These are phyloP conservation scores for Fonsecaea nubica DNA, from an alignment of 2,329 filamentous ascomycete species.

Conservation along the genomic window DNA sequence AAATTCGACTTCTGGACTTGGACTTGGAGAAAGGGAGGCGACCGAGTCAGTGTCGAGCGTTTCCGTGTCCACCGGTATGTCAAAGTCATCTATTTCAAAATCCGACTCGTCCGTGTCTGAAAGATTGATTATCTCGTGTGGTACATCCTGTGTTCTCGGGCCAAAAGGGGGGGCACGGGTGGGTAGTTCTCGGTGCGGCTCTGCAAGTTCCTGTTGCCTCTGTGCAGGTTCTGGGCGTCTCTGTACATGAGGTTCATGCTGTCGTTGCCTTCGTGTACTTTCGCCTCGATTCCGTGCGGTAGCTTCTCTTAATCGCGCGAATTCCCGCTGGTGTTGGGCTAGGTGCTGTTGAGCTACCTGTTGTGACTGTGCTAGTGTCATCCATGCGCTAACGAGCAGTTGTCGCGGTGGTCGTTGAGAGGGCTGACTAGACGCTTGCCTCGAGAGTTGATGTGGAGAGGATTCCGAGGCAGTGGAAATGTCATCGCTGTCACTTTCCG, in stretches of 20 bases:
- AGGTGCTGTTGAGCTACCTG: not conserved
- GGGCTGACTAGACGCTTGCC: not conserved
- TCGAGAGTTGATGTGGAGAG: slow-evolving; percentile 3
- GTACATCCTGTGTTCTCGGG: slow-evolving; percentile 15
- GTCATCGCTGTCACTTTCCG: slow-evolving; percentile 31
- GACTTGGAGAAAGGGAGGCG: slow-evolving; percentile 42
- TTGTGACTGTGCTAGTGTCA: not conserved
- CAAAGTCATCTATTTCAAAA: slow-evolving; percentile 33
- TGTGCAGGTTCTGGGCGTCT: not conserved
- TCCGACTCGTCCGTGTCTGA: slow-evolving; percentile 55
- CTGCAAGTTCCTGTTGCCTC: not conserved
- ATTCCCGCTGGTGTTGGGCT: not conserved
- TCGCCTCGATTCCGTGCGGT: not conserved
- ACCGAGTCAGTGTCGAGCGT: slow-evolving; percentile 2
- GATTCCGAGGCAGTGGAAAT: slow-evolving; percentile 17
- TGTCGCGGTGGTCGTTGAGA: not conserved
- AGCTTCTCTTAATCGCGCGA: not conserved
- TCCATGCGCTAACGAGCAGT: not conserved
- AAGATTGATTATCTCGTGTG: slow-evolving; percentile 54
- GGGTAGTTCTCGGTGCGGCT: slow-evolving; percentile 7
- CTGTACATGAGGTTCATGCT: not conserved
- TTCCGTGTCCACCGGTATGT: slow-evolving; percentile 2
- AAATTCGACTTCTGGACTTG: slow-evolving; percentile 60
- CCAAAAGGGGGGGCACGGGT: slow-evolving; percentile 27
- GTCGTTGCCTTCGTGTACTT: not conserved